Evolutionary conservation across 2,329 filamentous ascomycete species (phyloP), one percentile per base, ranked within the genome.

Genomic region (Epichloe bromicola): DNA sequence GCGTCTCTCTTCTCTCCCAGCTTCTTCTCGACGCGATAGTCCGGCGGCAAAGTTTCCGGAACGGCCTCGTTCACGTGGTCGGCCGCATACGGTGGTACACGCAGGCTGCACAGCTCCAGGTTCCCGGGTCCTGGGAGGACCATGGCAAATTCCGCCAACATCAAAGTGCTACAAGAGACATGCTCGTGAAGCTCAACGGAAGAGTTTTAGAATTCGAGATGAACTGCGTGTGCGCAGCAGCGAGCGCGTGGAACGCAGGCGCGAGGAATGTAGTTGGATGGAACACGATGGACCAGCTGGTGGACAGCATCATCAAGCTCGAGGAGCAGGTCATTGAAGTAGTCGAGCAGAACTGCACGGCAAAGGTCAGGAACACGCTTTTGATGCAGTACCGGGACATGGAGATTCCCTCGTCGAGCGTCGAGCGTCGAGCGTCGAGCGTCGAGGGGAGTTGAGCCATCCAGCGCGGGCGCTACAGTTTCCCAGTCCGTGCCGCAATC

Each of bases 221-320:
- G 67, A 68, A 68, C 49, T 65, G 63, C 56, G 63, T 69, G 10
- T 69, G 66, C 52, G 67, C 67, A 5, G 58, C 65, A 15, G 66
- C 65, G 3, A 65, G 64, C 52, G 59, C 62, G 11, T 68, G 65
- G 65, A 67, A 68, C 46, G 57, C 60, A 26, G 65, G 61, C 0
- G 66, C 65, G 3, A 65, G 63, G 50, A 67, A 68, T 40, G 63
- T 67, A 10, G 65, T 69, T 23, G 58, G 62, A 43, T 68, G 67
- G 65, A 54, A 62, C 30, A 61, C 56, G 34, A 57, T 68, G 51
- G 56, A 53, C 23, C 50, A 54, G 10, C 56, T 68, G 51, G 56
- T 61, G 19, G 51, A 59, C 23, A 54, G 48, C 3, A 60, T 69
- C 19, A 42, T 55, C 37, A 57, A 62, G 10, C 53, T 56, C 15